These are phyloP conservation scores for Fusarium subtropicale DNA, from an alignment of 2,329 filamentous ascomycete species.

Conservation along the genomic window DNA sequence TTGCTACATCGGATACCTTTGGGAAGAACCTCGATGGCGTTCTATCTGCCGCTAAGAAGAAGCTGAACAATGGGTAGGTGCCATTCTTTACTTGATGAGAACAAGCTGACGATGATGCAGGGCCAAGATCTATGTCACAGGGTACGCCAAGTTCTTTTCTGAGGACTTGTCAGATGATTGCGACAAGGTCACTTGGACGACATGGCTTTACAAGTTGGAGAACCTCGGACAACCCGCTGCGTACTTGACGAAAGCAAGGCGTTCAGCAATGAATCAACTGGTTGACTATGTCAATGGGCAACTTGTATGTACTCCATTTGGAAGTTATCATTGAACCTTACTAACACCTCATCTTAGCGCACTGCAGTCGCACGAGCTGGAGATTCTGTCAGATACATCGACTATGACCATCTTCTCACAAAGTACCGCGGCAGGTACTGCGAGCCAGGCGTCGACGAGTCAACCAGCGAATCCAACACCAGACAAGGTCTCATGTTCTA, in stretches of 20 bases:
- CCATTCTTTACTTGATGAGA: too few relatives aligned
- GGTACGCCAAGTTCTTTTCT: conserved; percentile 1
- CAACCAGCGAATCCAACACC: conserved; percentile 2
- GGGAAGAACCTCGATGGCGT: background rate
- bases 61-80: background rate
- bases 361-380: conserved; percentile 8
- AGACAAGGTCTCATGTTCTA: conserved; percentile 15
- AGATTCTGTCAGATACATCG: background rate
- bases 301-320: background rate
- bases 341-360: background rate
- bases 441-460: conserved; percentile 17
- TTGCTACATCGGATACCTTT: background rate
- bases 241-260: background rate
- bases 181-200: conserved; percentile 9
- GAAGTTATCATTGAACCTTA: rapidly evolving
- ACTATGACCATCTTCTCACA: conserved; percentile 1
- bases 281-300: background rate
- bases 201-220: background rate
- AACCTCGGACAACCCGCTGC: background rate
- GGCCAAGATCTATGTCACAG: conserved; percentile 6
- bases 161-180: background rate
- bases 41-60: background rate
- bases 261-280: background rate
- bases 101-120: background rate
- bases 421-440: conserved; percentile 10